A percentile compares a stretch with the other conserved stretches of the same genome.
These are phyloP conservation scores for Posidonia australis DNA, from an alignment of 106 monocot genomes.

Conservation along the genomic window DNA sequence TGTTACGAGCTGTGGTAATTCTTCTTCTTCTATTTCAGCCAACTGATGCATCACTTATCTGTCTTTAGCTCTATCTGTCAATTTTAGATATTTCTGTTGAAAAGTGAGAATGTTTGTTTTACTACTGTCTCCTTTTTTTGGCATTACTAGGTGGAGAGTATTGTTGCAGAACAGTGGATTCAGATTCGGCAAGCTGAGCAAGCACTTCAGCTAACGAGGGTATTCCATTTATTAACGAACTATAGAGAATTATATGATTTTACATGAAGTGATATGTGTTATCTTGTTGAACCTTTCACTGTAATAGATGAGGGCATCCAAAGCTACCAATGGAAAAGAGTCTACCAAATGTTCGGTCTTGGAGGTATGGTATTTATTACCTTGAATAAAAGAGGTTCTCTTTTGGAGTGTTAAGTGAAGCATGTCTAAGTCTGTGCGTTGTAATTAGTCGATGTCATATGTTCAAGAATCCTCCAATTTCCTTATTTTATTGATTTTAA, in stretches of 20 bases:
- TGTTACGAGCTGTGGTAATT: too few species aligned
- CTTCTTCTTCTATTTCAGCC: too few species aligned
- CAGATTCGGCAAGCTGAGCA: slow-evolving; percentile 77
- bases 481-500: background rate
- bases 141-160: slow-evolving; percentile 41
- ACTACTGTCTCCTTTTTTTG: background rate
- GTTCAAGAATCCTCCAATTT: slow-evolving; percentile 1
- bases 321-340: slow-evolving; percentile 6
- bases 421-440: background rate
- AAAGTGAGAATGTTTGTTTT: background rate
- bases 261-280: background rate
- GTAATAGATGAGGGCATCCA: slow-evolving; percentile 46
- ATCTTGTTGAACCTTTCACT: slow-evolving; percentile 8
- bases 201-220: slow-evolving; percentile 72
- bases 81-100: background rate
- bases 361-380: slow-evolving; percentile 25
- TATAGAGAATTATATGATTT: background rate
- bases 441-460: too few species aligned
- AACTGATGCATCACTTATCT: too few species aligned
- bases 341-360: slow-evolving; percentile 12
- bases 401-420: background rate
- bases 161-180: slow-evolving; percentile 88
- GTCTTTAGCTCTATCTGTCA: background rate
- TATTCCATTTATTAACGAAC: background rate
- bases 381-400: background rate